Evolutionary conservation across 1,284 basidiomycete species (phyloP).

Genomic region (Inonotus hispidus): DNA sequence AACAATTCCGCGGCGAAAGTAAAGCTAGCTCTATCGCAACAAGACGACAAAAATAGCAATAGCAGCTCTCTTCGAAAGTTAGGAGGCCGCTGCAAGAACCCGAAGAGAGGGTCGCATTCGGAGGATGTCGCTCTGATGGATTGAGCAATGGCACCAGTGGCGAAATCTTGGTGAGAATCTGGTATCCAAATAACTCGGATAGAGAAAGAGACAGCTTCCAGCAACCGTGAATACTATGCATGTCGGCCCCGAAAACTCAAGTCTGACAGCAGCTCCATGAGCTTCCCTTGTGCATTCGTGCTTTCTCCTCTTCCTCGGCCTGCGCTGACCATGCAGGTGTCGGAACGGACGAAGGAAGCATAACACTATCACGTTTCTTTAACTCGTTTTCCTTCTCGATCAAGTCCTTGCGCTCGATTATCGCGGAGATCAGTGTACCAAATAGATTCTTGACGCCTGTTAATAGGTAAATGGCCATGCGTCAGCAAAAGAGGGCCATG

Average conservation of each 20-base stretch:
- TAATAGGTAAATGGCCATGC: neutral
- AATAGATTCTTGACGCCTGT: constrained; percentile 74
- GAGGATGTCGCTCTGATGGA: neutral
- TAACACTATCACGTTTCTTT: constrained; percentile 74
- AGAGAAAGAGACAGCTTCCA: neutral
- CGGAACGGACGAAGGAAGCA: constrained; percentile 48
- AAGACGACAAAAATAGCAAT: neutral
- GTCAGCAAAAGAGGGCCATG: neutral
- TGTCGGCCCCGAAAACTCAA: neutral
- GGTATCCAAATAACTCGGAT: neutral
- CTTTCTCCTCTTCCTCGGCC: constrained; percentile 77
- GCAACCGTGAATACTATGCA: neutral
- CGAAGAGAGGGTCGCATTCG: neutral
- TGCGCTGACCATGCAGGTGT: constrained; percentile 71
- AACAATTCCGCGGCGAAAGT: neutral
- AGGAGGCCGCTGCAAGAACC: too few species aligned
- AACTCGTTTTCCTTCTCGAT: constrained; percentile 76
- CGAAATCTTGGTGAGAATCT: neutral
- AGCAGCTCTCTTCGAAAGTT: too few species aligned
- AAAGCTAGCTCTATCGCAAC: neutral
- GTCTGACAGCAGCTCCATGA: constrained; percentile 63
- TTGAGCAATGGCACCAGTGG: neutral
- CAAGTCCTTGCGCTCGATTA: constrained; percentile 68
- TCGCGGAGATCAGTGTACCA: constrained; percentile 66
- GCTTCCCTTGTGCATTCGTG: constrained; percentile 39